Conservation (phyloP, 805 yeast species). For the Zygoascus flipseniorum region DNA sequence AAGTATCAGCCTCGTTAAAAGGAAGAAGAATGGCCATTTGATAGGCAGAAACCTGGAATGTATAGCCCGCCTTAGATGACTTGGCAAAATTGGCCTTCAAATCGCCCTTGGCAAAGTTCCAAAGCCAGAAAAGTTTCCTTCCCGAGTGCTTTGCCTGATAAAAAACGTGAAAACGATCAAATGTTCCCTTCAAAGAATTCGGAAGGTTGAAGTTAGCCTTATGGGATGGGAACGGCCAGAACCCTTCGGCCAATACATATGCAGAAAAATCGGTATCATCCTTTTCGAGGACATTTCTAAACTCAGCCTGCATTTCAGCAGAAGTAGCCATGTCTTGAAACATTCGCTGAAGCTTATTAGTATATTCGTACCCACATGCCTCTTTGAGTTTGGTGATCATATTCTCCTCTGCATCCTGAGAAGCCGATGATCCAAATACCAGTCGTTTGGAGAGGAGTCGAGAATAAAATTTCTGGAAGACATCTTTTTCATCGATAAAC, state of each 20-base stretch:
- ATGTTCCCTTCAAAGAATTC: conserved; percentile 50
- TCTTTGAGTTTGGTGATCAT: conserved; percentile 80
- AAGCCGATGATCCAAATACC: conserved; percentile 76
- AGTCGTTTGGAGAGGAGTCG: conserved; percentile 82
- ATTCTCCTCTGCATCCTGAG: conserved; percentile 75
- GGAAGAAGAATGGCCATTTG: conserved; percentile 83
- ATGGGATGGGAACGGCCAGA: conserved; percentile 69
- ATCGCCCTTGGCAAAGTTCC: conserved; percentile 92
- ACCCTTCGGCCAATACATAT: conserved; percentile 72
- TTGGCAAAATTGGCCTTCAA: conserved; percentile 76
- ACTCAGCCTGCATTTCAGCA: conserved; percentile 56
- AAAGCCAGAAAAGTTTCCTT: conserved; percentile 87
- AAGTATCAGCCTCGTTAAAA: conserved; percentile 61
- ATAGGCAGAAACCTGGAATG: conserved; percentile 70
- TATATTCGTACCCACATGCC: conserved; percentile 86
- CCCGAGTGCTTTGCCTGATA: conserved; percentile 76
- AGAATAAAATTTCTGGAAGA: conserved; percentile 88
- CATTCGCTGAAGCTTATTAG: conserved; percentile 91
- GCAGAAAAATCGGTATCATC: conserved; percentile 52
- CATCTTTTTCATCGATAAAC: conserved; percentile 88
- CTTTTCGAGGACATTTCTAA: conserved; percentile 40
- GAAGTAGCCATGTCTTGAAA: conserved; percentile 88
- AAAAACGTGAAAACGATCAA: conserved; percentile 56
- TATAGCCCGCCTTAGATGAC: conserved; percentile 50
- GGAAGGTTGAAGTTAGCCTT: conserved; percentile 56